These are phyloP conservation scores for Xylariales sp. DNA, from an alignment of 2,329 filamentous ascomycete species.

Conservation along the genomic window DNA sequence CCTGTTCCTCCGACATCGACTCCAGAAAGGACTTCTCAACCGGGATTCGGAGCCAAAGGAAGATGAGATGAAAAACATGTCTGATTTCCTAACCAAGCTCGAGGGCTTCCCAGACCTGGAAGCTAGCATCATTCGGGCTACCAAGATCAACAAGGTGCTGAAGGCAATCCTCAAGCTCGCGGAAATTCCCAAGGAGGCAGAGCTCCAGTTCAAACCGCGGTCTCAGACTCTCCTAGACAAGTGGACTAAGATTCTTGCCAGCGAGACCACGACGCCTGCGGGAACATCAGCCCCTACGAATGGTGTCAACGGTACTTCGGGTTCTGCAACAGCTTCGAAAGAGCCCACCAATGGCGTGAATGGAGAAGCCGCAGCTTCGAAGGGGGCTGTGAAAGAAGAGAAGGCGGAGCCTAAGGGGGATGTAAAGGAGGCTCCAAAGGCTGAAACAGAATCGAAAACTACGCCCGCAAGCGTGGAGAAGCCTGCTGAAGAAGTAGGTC, in stretches of 20 bases:
- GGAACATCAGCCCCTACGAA: constrained; percentile 31
- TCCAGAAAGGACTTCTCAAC: constrained; percentile 89
- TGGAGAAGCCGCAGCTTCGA: constrained; percentile 22
- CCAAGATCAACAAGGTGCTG: constrained; percentile 98
- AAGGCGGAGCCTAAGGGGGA: constrained; percentile 27
- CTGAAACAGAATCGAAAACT: constrained; percentile 20
- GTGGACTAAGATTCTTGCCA: constrained; percentile 81
- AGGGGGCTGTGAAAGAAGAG: constrained; percentile 22
- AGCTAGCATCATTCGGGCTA: constrained; percentile 79
- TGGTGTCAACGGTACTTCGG: constrained; percentile 43
- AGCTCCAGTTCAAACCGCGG: constrained; percentile 83
- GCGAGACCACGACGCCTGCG: constrained; percentile 40
- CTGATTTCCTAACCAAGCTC: constrained; percentile 72
- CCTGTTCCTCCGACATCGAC: constrained; percentile 87
- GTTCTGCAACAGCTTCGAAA: constrained; percentile 25
- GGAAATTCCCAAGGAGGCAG: constrained; percentile 80
- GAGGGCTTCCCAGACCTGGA: constrained; percentile 78
- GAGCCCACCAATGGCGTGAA: constrained; percentile 29
- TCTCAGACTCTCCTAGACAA: constrained; percentile 74
- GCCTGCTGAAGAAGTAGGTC: constrained; percentile 30
- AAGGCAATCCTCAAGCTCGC: constrained; percentile 89
- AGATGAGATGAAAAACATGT: constrained; percentile 76
- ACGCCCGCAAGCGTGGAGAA: constrained; percentile 24
- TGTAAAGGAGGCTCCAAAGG: constrained; percentile 25
- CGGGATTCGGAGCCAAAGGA: constrained; percentile 82